Evolutionary conservation across 305 asterid species (phyloP).

Genomic region (Fraxinus ornus): DNA sequence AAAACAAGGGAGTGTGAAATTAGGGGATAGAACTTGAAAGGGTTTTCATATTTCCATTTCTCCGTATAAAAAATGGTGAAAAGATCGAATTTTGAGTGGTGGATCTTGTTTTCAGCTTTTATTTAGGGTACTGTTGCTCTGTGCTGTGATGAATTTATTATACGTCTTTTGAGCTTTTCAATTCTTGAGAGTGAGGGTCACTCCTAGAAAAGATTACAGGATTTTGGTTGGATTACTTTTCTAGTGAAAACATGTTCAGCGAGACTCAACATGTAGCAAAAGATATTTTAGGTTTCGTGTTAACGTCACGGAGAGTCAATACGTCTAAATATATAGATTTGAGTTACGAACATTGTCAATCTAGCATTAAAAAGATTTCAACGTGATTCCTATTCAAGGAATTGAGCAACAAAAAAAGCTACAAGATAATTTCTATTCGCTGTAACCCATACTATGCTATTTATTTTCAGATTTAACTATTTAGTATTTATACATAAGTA

Average conservation of each 20-base stretch:
- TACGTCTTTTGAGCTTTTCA: not conserved
- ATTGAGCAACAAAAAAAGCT: not conserved
- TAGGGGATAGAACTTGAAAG: conserved; percentile 18
- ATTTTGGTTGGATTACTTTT: not conserved
- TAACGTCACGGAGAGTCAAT: too few species aligned
- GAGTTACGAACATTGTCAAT: too few species aligned
- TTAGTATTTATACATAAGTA: not conserved
- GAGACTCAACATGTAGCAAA: not conserved
- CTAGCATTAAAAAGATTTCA: too few species aligned
- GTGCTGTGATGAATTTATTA: conserved; percentile 25
- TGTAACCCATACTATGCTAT: too few species aligned
- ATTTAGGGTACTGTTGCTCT: conserved; percentile 40
- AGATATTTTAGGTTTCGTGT: too few species aligned
- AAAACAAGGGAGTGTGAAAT: not conserved
- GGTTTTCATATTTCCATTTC: not conserved
- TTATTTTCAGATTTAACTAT: not conserved
- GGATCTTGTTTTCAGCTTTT: conserved; percentile 77
- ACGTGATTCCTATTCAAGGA: not conserved
- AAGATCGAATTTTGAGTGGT: conserved; percentile 7
- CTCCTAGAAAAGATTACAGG: not conserved
- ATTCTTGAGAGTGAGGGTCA: not conserved
- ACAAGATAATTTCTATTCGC: not conserved
- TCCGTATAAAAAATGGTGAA: conserved; percentile 19
- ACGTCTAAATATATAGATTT: too few species aligned
- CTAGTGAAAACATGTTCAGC: not conserved